Base-by-base conservation (phyloP, 2,329 filamentous ascomycete genomes). In the Aspergillus chevalieri region DNA sequence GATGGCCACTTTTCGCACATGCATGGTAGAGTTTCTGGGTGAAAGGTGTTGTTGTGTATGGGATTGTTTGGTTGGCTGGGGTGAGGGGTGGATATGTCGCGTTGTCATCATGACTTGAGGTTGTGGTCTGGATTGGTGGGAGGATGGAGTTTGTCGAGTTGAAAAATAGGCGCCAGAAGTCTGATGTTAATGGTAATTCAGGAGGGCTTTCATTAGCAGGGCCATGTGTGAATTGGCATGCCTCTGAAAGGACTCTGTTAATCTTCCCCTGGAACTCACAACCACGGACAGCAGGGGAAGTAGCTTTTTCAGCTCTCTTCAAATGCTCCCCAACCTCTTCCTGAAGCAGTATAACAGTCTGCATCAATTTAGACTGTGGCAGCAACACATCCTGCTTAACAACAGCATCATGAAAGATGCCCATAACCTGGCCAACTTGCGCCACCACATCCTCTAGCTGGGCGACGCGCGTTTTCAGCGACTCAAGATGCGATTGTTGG, bases 21-120 rank as follows among this genome's bases (percentile, higher is more conserved):
- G 47, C 52, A n/a, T 26, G 46, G 34, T 47, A 56, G n/a, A 56
- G 47, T 14, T 43, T 48, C 28, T 54, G 52, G 9, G 53, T 56
- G 36, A 56, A 56, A 1, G 19, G 28, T 12, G 53, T 54, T 4
- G 47, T 56, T 30, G 52, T 38, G 28, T 56, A 56, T 36, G 36
- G 21, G 4, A 54, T 56, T 9, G 36, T 45, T 15, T 38, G 21
- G 24, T 34, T 6, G 15, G 24, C 28, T 3, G 6, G n/a, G 34
- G 4, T 14, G 3, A 30, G 44, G 14, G 17, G 39, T 17, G 10
- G 19, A 12, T 17, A 39, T 7, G 22, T 30, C 15, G n/a, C 24
- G 19, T 19, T 43, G 10, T 14, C 5, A 36, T 28, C 38, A 4
- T 34, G 19, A 10, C 26, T 2, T 10, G 47, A 41, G 8, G 17